Evolutionary conservation across 148 eudicot genomes (phyloP).

Genomic region (Gaultheria prostrata): DNA sequence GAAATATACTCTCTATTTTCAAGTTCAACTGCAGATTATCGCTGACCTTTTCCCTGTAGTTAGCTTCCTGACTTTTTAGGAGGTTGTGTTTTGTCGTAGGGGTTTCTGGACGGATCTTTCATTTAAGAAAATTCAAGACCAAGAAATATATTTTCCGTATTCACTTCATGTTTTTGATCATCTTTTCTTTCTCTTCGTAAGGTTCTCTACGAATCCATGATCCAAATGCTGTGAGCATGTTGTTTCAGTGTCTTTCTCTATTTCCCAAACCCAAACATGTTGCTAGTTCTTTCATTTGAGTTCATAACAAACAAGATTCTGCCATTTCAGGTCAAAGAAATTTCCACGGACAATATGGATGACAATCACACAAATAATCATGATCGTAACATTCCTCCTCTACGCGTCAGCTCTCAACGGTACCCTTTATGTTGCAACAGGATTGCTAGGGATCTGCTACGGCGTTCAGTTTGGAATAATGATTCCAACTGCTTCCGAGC

Average conservation of each 20-base stretch:
- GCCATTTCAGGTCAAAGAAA: constrained; percentile 55
- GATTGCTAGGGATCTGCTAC: constrained; percentile 78
- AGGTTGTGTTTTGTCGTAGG: too few species aligned
- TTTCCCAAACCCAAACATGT: not conserved
- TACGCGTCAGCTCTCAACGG: constrained; percentile 73
- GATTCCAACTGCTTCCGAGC: constrained; percentile 94
- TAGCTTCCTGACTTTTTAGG: too few species aligned
- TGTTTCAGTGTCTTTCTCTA: not conserved
- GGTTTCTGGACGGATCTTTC: too few species aligned
- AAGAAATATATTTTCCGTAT: too few species aligned
- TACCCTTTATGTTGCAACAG: constrained; percentile 75
- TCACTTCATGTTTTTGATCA: too few species aligned
- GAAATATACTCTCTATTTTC: too few species aligned
- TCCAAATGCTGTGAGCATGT: not conserved
- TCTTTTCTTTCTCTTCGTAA: too few species aligned
- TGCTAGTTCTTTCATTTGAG: not conserved
- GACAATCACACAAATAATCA: constrained; percentile 65
- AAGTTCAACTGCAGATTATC: too few species aligned
- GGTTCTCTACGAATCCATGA: not conserved
- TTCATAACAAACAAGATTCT: not conserved
- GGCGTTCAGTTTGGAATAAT: constrained; percentile 88
- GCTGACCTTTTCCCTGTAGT: too few species aligned
- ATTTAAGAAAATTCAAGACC: too few species aligned
- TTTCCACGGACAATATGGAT: constrained; percentile 91
- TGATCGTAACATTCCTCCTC: constrained; percentile 66